Evolutionary conservation across 208 protist genomes (phyloP), one percentile per base, ranked within the genome.

Genomic region (Perkinsela sp.): DNA sequence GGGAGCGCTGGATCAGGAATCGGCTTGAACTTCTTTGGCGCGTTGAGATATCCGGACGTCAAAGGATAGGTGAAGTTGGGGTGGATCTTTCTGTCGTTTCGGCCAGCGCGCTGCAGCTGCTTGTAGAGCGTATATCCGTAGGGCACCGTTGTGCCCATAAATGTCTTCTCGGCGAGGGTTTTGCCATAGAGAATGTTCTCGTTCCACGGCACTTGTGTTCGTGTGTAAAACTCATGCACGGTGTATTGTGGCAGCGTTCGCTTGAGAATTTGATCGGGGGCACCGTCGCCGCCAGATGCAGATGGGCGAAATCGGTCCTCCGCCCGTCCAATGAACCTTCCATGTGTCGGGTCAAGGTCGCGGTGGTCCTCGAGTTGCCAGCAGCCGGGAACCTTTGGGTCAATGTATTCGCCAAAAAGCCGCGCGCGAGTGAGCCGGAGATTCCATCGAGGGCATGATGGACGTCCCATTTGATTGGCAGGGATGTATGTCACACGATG

Each of bases 141-240:
- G 0, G 86, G 86, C 6, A 92, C 66, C 16, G 86, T 90, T 0
- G 84, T 88, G 13, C 86, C 86, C 73, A 90, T 82, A 22, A 92
- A 76, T 22, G 83, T 89, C 74, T 76, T 86, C 71, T 92, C 86
- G 69, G 82, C 86, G 1, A 92, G 77, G 48, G 80, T 75, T 67
- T 92, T 89, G 16, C 86, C 86, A 70, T 90, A 92, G 84, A 92
- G 89, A 48, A 82, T 84, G 68, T 88, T 92, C 68, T 89, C 84
- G 65, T 92, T 79, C 66, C 86, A 84, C 29, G 86, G 86, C 31
- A 92, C 82, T 65, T 92, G 84, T 15, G 82, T 75, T 31, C 86
- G 82, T 0, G 86, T 82, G 70, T 89, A 89, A 6, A 92, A 76
- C 67, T 92, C 86, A 70, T 90, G 89, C 69, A 88, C 82, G 2